Base-by-base conservation (phyloP, 129 eudicot species). In the Arctium minus region DNA sequence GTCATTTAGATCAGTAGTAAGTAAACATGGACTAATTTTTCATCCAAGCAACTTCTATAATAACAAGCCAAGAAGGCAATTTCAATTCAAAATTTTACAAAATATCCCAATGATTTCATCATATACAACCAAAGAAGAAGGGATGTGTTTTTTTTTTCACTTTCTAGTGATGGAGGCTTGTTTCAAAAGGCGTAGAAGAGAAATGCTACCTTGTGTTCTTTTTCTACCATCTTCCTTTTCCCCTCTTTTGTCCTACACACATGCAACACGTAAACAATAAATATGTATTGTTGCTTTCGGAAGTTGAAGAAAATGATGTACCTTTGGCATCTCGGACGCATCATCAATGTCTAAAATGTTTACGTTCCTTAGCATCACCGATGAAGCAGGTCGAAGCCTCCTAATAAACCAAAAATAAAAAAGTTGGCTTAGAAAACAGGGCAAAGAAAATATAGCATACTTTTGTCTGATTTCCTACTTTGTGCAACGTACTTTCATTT, bases 331-430 rank as follows among this genome's bases (percentile, higher is more conserved):
- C 53, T 87, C 91, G 46, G 67, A 72, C 68, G 86, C 92, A 7
- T 92, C 94, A 70, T 81, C 88, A n/a, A 86, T 39, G 46, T 90
- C 92, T 78, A 86, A 30, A 8, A 79, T 15, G 39, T 84, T 83
- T 32, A 90, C 81, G 36, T 90, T 92, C 87, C 87, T 89, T n/a
- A 94, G 79, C 86, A 94, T 85, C 77, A 92, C 80, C 31, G 94
- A 94, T 5, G 98, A 94, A 70, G 89, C 94, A 65, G 98, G 98
- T 68, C 86, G 89, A 71, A 94, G 93, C 79, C 94, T 90, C 92
- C 98, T 94, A 89, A 83, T 48, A 40, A 76, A 64, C 17, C 18
- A 65, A 32, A 4, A 5, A 11, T 42, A 38, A 37, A 38, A 65
- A 6, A 38, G 11, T 69, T 64, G 48, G 27, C 70, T n/a, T 13